Evolutionary conservation across 148 eudicot genomes (phyloP).

Genomic region (Persicaria tinctoria): DNA sequence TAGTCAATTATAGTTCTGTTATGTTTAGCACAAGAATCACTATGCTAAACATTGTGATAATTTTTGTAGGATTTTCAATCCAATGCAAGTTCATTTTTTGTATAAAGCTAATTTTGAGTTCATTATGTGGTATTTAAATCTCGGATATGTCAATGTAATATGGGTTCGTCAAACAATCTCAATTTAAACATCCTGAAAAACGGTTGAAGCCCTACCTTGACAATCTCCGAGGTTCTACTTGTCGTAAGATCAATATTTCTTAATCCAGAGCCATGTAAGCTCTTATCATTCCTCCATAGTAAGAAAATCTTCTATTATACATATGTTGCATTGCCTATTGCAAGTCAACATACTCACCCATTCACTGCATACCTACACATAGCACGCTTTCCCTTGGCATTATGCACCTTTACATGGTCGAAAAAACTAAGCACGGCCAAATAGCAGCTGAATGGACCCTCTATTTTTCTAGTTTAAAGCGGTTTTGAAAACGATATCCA

Average conservation of each 20-base stretch:
- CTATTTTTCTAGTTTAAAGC: slow-evolving; percentile 51
- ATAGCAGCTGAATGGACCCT: slow-evolving; percentile 87
- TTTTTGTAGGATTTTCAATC: neutral
- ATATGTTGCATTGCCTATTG: neutral
- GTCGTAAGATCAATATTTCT: slow-evolving; percentile 63
- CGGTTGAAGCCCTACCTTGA: slow-evolving; percentile 90
- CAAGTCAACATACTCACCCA: neutral
- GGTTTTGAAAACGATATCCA: neutral
- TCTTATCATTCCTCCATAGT: neutral
- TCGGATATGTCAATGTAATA: slow-evolving; percentile 89
- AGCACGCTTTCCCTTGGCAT: slow-evolving; percentile 60
- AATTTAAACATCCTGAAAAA: slow-evolving; percentile 76
- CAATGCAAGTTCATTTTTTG: neutral
- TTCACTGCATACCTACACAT: slow-evolving; percentile 31
- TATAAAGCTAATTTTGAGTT: slow-evolving; percentile 25
- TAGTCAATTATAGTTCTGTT: neutral
- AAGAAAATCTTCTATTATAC: neutral
- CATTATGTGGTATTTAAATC: slow-evolving; percentile 84
- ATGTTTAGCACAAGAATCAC: neutral
- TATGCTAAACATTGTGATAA: neutral
- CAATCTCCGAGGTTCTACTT: slow-evolving; percentile 72
- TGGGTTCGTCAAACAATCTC: slow-evolving; percentile 65
- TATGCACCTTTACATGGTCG: slow-evolving; percentile 64
- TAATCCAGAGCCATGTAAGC: slow-evolving; percentile 72
- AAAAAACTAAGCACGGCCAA: slow-evolving; percentile 65